Conservation (phyloP, 179 eudicot genomes). For the Sideroxylon spinosum region DNA sequence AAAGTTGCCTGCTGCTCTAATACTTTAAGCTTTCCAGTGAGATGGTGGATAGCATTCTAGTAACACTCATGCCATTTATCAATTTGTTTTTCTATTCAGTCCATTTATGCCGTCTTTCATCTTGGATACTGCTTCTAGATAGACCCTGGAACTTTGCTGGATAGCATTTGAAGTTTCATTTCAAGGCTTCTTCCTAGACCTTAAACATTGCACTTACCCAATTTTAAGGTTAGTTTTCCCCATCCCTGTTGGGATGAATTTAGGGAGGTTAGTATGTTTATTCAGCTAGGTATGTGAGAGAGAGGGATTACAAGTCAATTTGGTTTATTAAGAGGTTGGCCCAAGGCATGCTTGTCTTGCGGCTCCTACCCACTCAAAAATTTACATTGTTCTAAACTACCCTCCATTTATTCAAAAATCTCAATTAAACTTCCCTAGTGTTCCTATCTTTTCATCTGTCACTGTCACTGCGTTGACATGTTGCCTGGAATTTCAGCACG, state of each 20-base stretch:
- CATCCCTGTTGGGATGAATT: background rate
- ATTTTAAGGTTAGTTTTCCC: background rate
- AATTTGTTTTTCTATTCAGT: background rate
- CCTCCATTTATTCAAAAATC: background rate
- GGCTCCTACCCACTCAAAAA: background rate
- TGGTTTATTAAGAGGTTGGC: background rate
- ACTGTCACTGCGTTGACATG: background rate
- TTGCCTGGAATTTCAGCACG: background rate
- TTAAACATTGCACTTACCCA: background rate
- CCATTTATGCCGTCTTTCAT: background rate
- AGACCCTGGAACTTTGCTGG: background rate
- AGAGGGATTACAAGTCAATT: background rate
- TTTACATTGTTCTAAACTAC: background rate
- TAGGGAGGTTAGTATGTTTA: background rate
- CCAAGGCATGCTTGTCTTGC: background rate
- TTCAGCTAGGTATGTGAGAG: background rate
- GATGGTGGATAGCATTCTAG: too few species aligned
- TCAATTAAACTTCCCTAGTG: background rate
- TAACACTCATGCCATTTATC: background rate
- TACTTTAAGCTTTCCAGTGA: too few species aligned
- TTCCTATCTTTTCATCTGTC: background rate
- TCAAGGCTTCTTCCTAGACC: background rate
- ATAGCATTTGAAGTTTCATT: constrained; percentile 2
- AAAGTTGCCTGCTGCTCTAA: too few species aligned
- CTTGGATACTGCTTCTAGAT: background rate